These are phyloP conservation scores for Pseudogymnoascus sp. DNA, from an alignment of 2,329 filamentous ascomycete species.

Conservation along the genomic window DNA sequence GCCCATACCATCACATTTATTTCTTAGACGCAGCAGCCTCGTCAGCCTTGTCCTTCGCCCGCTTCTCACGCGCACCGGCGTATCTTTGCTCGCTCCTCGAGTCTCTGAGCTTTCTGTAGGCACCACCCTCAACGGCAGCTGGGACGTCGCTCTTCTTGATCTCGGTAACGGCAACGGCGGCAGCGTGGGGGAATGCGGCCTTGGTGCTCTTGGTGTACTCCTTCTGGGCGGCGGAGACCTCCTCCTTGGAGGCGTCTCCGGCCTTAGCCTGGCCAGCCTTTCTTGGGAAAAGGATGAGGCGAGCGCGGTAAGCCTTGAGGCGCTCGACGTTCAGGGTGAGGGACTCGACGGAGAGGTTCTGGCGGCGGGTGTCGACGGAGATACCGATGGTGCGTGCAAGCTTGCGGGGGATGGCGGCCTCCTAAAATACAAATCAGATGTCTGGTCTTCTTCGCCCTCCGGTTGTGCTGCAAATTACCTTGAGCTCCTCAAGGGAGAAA, in stretches of 20 bases:
- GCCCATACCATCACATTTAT: slow-evolving; percentile 42
- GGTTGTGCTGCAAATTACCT: slow-evolving; percentile 51
- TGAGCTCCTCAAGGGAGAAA: slow-evolving; percentile 95
- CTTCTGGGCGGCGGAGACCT: slow-evolving; percentile 56
- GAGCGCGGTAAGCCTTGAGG: slow-evolving; percentile 94
- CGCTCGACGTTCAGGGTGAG: slow-evolving; percentile 92
- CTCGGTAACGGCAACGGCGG: slow-evolving; percentile 57
- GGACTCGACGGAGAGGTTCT: slow-evolving; percentile 94
- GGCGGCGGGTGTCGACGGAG: slow-evolving; percentile 88
- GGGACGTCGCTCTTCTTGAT: slow-evolving; percentile 77
- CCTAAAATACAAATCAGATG: slow-evolving; percentile 43
- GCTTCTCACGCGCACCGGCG: slow-evolving; percentile 84
- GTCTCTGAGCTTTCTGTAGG: slow-evolving; percentile 77
- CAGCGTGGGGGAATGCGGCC: slow-evolving; percentile 63
- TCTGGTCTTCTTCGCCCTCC: slow-evolving; percentile 7
- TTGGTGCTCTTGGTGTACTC: slow-evolving; percentile 48
- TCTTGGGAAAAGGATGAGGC: slow-evolving; percentile 96
- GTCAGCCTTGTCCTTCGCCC: slow-evolving; percentile 78
- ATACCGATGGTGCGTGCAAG: slow-evolving; percentile 95
- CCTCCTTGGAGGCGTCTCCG: slow-evolving; percentile 78
- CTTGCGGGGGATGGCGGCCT: slow-evolving; percentile 90
- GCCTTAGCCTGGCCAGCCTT: slow-evolving; percentile 90
- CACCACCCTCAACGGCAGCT: slow-evolving; percentile 68
- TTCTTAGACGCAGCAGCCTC: slow-evolving; percentile 74
- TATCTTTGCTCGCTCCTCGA: slow-evolving; percentile 76